These are phyloP conservation scores for Phyllostachys edulis DNA, from an alignment of 176 grass and related monocot species.

Conservation along the genomic window DNA sequence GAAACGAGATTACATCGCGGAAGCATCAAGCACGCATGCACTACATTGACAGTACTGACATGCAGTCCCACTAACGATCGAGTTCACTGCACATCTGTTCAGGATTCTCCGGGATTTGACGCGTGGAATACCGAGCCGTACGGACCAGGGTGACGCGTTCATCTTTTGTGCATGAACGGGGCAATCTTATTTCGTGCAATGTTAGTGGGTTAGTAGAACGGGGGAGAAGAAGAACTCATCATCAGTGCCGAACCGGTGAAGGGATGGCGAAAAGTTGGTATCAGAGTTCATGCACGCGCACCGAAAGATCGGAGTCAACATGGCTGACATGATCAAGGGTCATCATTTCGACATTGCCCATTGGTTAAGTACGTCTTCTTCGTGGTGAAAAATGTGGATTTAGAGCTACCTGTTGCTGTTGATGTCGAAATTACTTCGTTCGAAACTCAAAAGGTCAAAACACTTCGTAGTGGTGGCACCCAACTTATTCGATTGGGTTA, in stretches of 20 bases:
- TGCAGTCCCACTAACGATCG: neutral
- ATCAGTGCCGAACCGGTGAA: neutral
- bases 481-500: neutral
- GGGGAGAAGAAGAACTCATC: neutral
- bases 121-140: neutral
- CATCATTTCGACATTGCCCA: neutral
- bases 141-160: neutral
- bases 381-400: neutral
- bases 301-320: neutral
- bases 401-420: neutral
- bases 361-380: neutral
- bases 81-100: neutral
- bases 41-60: neutral
- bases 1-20: neutral
- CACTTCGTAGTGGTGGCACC: neutral
- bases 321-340: neutral
- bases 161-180: neutral
- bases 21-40: neutral
- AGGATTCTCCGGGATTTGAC: no score
- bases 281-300: neutral
- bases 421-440: neutral
- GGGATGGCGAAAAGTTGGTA: neutral
- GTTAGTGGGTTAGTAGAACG: slow-evolving; percentile 31
- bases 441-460: neutral
- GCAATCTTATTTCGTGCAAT: neutral